A percentile compares a stretch with the other conserved stretches of the same genome.
These are phyloP conservation scores for Asterella californica DNA, from an alignment of 225 moss, liverwort and hornwort species.

Conservation along the genomic window DNA sequence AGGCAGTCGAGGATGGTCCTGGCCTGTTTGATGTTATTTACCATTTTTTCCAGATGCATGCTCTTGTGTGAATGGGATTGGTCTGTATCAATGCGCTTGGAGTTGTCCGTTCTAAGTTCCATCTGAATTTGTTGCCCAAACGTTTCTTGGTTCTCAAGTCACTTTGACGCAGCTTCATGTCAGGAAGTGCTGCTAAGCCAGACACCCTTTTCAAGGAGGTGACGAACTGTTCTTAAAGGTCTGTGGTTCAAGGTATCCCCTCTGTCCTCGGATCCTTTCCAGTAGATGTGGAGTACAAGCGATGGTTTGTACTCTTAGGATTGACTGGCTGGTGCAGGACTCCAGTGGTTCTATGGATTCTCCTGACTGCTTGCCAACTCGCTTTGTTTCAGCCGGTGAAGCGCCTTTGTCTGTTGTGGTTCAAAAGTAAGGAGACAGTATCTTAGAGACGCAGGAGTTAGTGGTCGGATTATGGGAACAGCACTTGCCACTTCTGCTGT, in stretches of 20 bases:
- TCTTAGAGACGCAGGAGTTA: not conserved
- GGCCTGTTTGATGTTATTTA: not conserved
- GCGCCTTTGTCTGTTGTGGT: not conserved
- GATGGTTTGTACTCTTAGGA: not conserved
- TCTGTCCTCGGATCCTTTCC: not conserved
- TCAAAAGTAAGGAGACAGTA: not conserved
- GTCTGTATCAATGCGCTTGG: not conserved
- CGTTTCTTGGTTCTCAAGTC: too few species aligned
- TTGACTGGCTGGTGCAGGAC: not conserved
- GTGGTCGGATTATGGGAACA: not conserved
- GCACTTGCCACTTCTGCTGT: not conserved
- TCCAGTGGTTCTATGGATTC: not conserved
- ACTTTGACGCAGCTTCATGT: not conserved
- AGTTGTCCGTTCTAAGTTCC: not conserved
- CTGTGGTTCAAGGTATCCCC: not conserved
- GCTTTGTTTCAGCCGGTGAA: not conserved
- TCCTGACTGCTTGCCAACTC: not conserved
- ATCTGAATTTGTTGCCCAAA: not conserved
- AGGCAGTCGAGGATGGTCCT: not conserved
- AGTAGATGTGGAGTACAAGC: not conserved
- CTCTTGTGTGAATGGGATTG: not conserved
- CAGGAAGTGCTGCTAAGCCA: not conserved
- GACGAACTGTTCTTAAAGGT: not conserved
- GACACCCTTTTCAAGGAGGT: not conserved
- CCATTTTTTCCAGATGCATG: too few species aligned